Evolutionary conservation across 176 grass and related monocot genomes (phyloP), one percentile per base, ranked within the genome.

Genomic region (Oryza australiensis): DNA sequence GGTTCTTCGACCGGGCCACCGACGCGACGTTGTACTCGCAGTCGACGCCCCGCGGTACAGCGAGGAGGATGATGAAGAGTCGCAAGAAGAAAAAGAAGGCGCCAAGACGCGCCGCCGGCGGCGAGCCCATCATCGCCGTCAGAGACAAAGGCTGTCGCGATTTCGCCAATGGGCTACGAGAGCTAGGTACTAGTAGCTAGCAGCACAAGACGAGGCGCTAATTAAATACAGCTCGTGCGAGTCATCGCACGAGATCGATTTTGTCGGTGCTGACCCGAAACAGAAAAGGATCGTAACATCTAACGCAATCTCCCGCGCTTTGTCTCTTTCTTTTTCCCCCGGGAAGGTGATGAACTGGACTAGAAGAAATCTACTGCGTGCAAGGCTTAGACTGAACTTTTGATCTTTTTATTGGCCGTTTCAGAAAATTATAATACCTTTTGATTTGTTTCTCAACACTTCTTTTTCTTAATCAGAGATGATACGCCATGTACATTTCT

Each of bases 21-120:
- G 87, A 87, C 15, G 7, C 48, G 41, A 94, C 77, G 65, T 65
- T 32, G 81, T 97, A 97, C 16, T 86, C 94, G 12, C 13, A 38
- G 2, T 3, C 45, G 28, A 48, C 64, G 49, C 26, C 69, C 20
- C 12, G 2, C 51, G 6, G 12, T 29, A 26, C 42, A 27, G 70
- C 1, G 34, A 57, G 64, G 72, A 29, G 66, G 72, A 79, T n/a
- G 24, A 42, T 68, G 14, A 65, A 75, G 12, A n/a, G n/a, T n/a
- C n/a, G n/a, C 68, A 40, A 1, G 41, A 86, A n/a, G 12, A 48
- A 1, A 74, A 86, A 6, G 45, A 86, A 18, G 16, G 53, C 22
- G 4, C 37, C 20, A 5, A 74, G 53, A 13, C 0, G 5, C 12
- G 3, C 1, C 14, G 27, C 0, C 22, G 70, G 16, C 10, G 74